These are phyloP conservation scores for Tylopilus sp. DNA, from an alignment of 1,284 basidiomycete genomes.

Conservation along the genomic window DNA sequence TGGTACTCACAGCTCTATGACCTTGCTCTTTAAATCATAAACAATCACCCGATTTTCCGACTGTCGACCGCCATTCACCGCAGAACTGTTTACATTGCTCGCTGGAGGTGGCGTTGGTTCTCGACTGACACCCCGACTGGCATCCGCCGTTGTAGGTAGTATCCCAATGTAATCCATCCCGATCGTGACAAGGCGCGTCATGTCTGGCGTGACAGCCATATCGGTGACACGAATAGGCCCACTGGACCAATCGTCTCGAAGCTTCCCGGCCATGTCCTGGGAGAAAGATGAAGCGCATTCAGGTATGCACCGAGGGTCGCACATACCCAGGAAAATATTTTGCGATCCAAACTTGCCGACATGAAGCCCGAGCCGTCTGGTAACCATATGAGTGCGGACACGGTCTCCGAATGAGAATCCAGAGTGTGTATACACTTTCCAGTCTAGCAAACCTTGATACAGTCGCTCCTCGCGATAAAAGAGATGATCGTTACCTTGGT, in stretches of 20 bases:
- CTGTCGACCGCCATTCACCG: conserved; percentile 38
- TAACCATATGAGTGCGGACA: conserved; percentile 85
- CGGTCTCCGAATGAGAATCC: conserved; percentile 75
- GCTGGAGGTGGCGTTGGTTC: conserved; percentile 38
- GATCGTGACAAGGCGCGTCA: conserved; percentile 76
- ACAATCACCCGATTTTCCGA: conserved; percentile 68
- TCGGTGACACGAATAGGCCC: conserved; percentile 87
- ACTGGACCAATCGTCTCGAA: conserved; percentile 65
- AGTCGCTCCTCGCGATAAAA: neutral
- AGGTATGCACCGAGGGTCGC: conserved; percentile 6
- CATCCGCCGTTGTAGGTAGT: conserved; percentile 30
- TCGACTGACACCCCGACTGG: conserved; percentile 29
- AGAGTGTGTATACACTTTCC: conserved; percentile 64
- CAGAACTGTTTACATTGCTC: conserved; percentile 37
- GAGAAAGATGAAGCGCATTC: conserved; percentile 16
- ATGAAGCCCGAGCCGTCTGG: conserved; percentile 88
- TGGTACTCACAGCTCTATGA: conserved; percentile 55
- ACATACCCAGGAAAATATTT: conserved; percentile 85
- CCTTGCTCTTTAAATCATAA: conserved; percentile 67
- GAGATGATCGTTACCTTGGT: conserved; percentile 52
- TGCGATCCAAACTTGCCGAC: conserved; percentile 86
- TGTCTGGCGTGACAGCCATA: conserved; percentile 85
- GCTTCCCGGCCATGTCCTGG: conserved; percentile 72
- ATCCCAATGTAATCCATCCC: conserved; percentile 56
- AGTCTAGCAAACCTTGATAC: conserved; percentile 44